phyloP scores from a whole-genome alignment of 192 early-diverging fungal species.

The Coemansia sp. region DNA sequence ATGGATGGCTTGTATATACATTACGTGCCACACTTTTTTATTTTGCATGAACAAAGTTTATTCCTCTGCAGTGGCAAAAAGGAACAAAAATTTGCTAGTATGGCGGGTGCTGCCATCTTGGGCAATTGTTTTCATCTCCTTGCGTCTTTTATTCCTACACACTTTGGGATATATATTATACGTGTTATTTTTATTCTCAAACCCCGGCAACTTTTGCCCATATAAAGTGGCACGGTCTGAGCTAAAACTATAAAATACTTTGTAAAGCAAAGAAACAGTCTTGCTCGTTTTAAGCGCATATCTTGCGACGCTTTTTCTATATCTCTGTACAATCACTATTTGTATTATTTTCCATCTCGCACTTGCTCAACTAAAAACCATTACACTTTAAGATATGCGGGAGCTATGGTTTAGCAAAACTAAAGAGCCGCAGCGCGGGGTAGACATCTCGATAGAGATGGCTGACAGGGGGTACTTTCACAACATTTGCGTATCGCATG shows the following conservation, averaged over 20 bases:
- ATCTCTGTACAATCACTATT: not conserved
- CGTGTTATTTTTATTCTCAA: not conserved
- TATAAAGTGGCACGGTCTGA: not conserved
- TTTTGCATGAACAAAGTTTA: not conserved
- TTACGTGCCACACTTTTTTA: slow-evolving; percentile 2
- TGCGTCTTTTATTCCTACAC: not conserved
- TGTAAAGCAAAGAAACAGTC: not conserved
- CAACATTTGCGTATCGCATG: not conserved
- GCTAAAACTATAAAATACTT: not conserved
- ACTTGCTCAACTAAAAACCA: not conserved
- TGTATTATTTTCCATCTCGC: not conserved
- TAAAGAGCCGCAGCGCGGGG: not conserved
- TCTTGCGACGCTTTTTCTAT: not conserved
- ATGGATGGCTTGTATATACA: slow-evolving; percentile 6
- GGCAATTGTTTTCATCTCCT: not conserved
- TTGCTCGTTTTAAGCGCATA: not conserved
- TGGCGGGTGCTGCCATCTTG: not conserved
- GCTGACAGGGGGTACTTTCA: slow-evolving; percentile 2
- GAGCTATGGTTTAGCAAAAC: slow-evolving; percentile 3
- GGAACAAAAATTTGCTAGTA: not conserved
- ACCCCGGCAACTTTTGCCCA: not conserved
- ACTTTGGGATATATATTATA: not conserved
- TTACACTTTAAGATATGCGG: not conserved
- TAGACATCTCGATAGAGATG: not conserved
- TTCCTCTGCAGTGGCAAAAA: not conserved